phyloP scores from a whole-genome alignment of 352 stramenopile genomes.

The Halophytophthora batemanensis region DNA sequence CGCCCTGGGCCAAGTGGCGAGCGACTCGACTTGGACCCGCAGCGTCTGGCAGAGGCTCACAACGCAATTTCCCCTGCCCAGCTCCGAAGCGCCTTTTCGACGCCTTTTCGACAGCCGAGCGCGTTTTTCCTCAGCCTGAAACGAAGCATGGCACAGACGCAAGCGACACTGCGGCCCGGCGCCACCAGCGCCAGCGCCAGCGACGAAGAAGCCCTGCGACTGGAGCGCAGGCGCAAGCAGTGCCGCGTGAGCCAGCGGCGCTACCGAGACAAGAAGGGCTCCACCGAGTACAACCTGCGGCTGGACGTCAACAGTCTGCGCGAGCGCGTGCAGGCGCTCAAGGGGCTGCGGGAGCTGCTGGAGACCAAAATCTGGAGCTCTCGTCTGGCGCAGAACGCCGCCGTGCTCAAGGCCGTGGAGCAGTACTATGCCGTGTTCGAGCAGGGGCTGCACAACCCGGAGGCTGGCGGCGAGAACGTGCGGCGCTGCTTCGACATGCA shows the following conservation, averaged over 20 bases:
- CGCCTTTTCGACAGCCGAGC: too few relatives aligned
- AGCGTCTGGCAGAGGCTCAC: too few relatives aligned
- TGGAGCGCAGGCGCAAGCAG: conserved; percentile 55
- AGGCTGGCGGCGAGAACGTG: conserved; percentile 34
- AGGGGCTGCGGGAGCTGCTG: conserved; percentile 40
- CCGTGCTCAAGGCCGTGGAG: conserved; percentile 59
- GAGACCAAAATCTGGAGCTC: conserved; percentile 47
- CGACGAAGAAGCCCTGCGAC: conserved; percentile 22
- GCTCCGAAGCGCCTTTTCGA: too few relatives aligned
- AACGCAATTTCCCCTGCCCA: too few relatives aligned
- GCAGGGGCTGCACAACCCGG: conserved; percentile 47
- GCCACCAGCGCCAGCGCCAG: too few relatives aligned
- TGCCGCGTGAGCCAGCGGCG: conserved; percentile 71
- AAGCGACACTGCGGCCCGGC: too few relatives aligned
- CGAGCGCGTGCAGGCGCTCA: conserved; percentile 56
- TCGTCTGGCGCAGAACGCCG: conserved; percentile 30
- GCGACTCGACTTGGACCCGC: too few relatives aligned
- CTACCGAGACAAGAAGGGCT: conserved; percentile 72
- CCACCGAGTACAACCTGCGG: conserved; percentile 63
- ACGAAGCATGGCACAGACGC: too few relatives aligned
- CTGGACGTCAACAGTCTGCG: conserved; percentile 64
- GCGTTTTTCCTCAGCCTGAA: too few relatives aligned
- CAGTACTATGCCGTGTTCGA: conserved; percentile 69
- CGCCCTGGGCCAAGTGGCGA: too few relatives aligned
- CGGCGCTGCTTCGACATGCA: conserved; percentile 56